A percentile compares a stretch with the other conserved stretches of the same genome.
These are phyloP conservation scores for Aspergillaceae sp. DNA, from an alignment of 2,329 filamentous ascomycete species.

Conservation along the genomic window DNA sequence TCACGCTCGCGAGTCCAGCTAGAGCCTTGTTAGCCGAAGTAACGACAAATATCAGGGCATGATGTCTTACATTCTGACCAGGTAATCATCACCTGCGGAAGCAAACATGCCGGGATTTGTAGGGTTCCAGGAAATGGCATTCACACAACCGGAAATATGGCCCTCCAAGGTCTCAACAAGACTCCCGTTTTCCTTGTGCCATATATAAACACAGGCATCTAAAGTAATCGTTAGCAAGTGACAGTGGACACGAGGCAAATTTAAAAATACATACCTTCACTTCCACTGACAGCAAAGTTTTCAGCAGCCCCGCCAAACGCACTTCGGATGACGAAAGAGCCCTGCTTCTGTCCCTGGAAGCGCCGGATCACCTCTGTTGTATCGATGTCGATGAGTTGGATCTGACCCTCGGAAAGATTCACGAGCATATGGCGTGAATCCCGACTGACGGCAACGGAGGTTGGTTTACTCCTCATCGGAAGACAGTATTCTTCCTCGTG, in stretches of 20 bases:
- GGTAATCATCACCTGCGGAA: constrained; percentile 79
- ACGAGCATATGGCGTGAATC: constrained; percentile 77
- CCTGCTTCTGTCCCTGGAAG: constrained; percentile 68
- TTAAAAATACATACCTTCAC: constrained; percentile 57
- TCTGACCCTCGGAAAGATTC: constrained; percentile 68
- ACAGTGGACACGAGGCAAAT: neutral
- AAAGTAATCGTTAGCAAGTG: constrained; percentile 13
- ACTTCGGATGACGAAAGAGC: constrained; percentile 70
- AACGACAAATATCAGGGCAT: neutral
- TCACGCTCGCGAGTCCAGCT: constrained; percentile 31
- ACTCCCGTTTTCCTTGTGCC: constrained; percentile 75
- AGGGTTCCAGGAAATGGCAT: constrained; percentile 84
- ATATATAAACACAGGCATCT: constrained; percentile 71
- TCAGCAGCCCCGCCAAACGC: constrained; percentile 83
- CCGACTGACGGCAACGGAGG: constrained; percentile 69
- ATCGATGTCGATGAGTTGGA: constrained; percentile 69
- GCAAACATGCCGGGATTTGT: constrained; percentile 75
- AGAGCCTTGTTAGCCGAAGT: constrained; percentile 4
- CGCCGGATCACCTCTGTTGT: constrained; percentile 62
- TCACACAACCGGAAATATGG: constrained; percentile 68
- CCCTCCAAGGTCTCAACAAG: constrained; percentile 68
- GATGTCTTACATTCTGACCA: constrained; percentile 65
- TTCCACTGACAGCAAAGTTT: constrained; percentile 84
- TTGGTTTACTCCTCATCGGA: constrained; percentile 59
- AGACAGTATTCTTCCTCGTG: constrained; percentile 68